A percentile compares a stretch with the other conserved stretches of the same genome.
phyloP scores from a whole-genome alignment of 371 early-diverging fungal species.

The Blakeslea trispora region DNA sequence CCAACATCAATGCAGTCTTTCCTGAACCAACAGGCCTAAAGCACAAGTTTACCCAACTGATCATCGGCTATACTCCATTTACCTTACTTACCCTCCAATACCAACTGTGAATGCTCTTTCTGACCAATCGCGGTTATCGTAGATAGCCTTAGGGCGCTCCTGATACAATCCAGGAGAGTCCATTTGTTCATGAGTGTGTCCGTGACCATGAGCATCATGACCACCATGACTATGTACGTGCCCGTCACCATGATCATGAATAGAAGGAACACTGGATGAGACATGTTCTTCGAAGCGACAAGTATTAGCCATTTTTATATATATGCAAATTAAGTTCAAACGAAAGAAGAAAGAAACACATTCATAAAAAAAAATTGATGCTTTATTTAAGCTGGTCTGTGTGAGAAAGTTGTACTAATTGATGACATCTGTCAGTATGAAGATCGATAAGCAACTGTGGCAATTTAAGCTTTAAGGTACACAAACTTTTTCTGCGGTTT shows the following conservation, averaged over 20 bases:
- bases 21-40: conserved; percentile 90
- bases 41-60: background rate
- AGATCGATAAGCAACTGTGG: too few species aligned
- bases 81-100: conserved; percentile 81
- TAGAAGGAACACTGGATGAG: conserved; percentile 10
- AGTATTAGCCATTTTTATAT: conserved; percentile 14
- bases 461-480: too few species aligned
- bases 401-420: too few species aligned
- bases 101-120: conserved; percentile 95
- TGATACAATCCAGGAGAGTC: conserved; percentile 85
- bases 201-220: conserved; percentile 61
- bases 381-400: background rate
- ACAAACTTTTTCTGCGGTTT: too few species aligned
- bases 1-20: conserved; percentile 93
- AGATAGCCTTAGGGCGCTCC: conserved; percentile 75
- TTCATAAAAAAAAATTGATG: background rate
- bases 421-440: too few species aligned
- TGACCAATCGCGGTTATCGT: conserved; percentile 78
- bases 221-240: conserved; percentile 39
- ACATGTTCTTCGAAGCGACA: conserved; percentile 30
- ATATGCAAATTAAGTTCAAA: background rate
- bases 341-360: background rate
- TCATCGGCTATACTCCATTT: background rate
- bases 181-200: conserved; percentile 89
- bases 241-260: conserved; percentile 38